Base-by-base conservation (phyloP, 306 rosid species). In the Luffa aegyptiaca region DNA sequence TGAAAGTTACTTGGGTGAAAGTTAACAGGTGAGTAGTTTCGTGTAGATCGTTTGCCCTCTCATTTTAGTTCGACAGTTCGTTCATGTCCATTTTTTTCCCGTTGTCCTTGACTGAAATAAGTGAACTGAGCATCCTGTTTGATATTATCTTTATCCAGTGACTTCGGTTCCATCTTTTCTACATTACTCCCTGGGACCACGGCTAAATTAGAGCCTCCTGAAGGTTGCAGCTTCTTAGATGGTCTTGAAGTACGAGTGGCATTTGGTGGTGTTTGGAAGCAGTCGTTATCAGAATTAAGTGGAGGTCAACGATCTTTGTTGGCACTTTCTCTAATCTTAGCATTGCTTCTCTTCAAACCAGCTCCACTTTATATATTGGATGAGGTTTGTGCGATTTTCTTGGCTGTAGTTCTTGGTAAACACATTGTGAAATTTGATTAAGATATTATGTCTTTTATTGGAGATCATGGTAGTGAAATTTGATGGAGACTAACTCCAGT, bases 171-270 rank as follows among this genome's bases (percentile, higher is more conserved):
- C 79, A 95, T 95, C 78, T 95, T 95, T 80, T 92, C 98, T 49
- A 95, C 97, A 26, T 86, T 95, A 79, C 85, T 95, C 74, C 98
- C 97, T 20, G 98, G 97, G 82, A 90, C 98, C 65, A 91, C 84
- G 95, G 97, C 97, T 37, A 92, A 95, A 87, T 86, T 95, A 81
- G 97, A 92, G 80, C 98, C 98, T 86, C 93, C 96, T 63, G 98
- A 95, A 87, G 98, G 98, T 69, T 75, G 93, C 82, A 92, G 85
- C 84, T 95, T 95, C 84, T 90, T 95, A 74, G 98, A 95, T 81
- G 98, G 98, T 55, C 97, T 95, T 73, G 98, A 95, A 90, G 98
- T 95, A 79, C 90, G n/a, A n/a, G n/a, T n/a, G n/a, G n/a, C n/a
- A n/a, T n/a, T n/a, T n/a, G n/a, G n/a, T n/a, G n/a, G n/a, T n/a